phyloP scores from a whole-genome alignment of 2,329 filamentous ascomycete genomes.

The Colletotrichum nymphaeae region DNA sequence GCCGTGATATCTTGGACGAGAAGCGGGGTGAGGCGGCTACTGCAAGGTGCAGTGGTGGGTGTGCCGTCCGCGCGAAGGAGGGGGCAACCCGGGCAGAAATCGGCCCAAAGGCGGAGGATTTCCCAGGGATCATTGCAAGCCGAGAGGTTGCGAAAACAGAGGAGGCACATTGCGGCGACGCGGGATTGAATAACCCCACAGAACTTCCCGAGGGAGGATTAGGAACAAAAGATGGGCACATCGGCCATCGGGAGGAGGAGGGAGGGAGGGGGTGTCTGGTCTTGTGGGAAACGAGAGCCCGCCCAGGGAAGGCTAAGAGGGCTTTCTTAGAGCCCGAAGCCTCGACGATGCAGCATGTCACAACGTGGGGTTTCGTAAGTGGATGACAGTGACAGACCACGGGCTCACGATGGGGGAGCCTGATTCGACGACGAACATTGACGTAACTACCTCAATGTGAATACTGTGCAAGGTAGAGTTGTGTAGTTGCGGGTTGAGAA shows the following conservation, averaged over 20 bases:
- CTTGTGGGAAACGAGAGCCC: too few species aligned
- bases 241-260: not conserved
- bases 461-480: too few species aligned
- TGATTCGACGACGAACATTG: conserved; percentile 26
- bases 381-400: conserved; percentile 27
- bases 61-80: conserved; percentile 8
- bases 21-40: conserved; percentile 33
- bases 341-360: conserved; percentile 31
- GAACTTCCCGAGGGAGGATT: conserved; percentile 8
- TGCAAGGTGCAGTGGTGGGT: conserved; percentile 25
- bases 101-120: conserved; percentile 34
- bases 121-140: conserved; percentile 14
- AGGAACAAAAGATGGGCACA: not conserved
- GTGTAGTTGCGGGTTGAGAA: not conserved
- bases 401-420: conserved; percentile 5
- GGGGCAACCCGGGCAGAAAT: conserved; percentile 26
- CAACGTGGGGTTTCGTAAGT: conserved; percentile 33
- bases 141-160: conserved; percentile 14
- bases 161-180: conserved; percentile 13
- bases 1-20: conserved; percentile 31
- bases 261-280: too few species aligned
- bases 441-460: not conserved
- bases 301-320: not conserved
- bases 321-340: conserved; percentile 24
- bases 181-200: conserved; percentile 23